These are phyloP conservation scores for Abortiporus biennis DNA, from an alignment of 1,284 basidiomycete genomes.

Conservation along the genomic window DNA sequence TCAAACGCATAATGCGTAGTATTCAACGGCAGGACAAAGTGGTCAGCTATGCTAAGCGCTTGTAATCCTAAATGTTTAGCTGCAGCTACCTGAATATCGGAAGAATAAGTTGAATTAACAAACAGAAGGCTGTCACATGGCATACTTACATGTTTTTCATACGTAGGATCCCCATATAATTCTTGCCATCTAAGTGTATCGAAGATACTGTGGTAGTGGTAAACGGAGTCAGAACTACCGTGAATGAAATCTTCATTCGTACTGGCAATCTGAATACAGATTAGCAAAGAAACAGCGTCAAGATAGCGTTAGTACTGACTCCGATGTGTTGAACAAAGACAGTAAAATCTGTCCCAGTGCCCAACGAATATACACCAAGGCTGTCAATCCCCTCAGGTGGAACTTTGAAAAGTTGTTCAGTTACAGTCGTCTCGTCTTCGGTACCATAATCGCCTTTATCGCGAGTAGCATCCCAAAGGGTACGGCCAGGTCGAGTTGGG, in stretches of 20 bases:
- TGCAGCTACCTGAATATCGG: conserved; percentile 45
- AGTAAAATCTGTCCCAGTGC: conserved; percentile 71
- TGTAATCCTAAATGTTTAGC: conserved; percentile 64
- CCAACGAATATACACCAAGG: conserved; percentile 35
- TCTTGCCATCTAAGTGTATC: conserved; percentile 72
- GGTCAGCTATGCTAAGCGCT: conserved; percentile 55
- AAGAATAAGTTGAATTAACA: too few relatives aligned
- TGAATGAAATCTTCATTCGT: conserved; percentile 44
- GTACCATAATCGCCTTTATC: conserved; percentile 49
- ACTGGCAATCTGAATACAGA: conserved; percentile 40
- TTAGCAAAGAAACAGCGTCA: conserved; percentile 1
- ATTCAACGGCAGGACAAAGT: conserved; percentile 64
- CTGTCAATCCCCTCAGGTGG: conserved; percentile 22
- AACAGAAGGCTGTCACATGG: too few relatives aligned
- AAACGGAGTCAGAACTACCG: conserved; percentile 52
- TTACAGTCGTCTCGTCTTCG: conserved; percentile 21
- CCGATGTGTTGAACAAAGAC: conserved; percentile 67
- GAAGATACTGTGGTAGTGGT: conserved; percentile 76
- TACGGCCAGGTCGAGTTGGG: conserved; percentile 45
- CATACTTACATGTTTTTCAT: conserved; percentile 53
- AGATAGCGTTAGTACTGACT: conserved; percentile 23
- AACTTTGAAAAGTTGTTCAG: conserved; percentile 24
- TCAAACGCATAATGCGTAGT: conserved; percentile 64
- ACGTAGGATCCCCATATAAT: conserved; percentile 67
- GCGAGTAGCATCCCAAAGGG: conserved; percentile 61